These are phyloP conservation scores for Wakefieldia striispora DNA, from an alignment of 768 basidiomycete genomes.

Conservation along the genomic window DNA sequence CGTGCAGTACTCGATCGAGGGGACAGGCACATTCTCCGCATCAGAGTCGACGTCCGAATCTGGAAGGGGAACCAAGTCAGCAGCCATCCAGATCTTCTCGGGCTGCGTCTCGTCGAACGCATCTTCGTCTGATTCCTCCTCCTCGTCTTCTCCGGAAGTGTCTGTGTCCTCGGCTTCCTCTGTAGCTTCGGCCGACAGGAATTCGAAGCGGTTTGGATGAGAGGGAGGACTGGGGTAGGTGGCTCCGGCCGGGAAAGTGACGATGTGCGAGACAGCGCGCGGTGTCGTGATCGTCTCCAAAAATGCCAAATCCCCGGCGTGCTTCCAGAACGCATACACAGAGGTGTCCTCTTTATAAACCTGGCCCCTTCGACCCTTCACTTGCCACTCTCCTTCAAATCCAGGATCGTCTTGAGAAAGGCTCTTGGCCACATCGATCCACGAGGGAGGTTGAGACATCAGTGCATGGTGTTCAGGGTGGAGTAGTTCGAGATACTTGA, in stretches of 20 bases:
- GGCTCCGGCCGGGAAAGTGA: neutral
- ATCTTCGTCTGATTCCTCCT: slow-evolving; percentile 6
- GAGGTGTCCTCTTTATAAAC: slow-evolving; percentile 26
- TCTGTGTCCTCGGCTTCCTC: slow-evolving; percentile 3
- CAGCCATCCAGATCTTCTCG: slow-evolving; percentile 34
- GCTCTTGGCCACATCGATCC: slow-evolving; percentile 37
- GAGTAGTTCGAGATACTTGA: slow-evolving; percentile 40
- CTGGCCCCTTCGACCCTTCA: slow-evolving; percentile 27
- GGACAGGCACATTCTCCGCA: neutral
- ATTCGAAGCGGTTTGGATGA: slow-evolving; percentile 17
- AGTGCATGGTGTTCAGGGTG: slow-evolving; percentile 49
- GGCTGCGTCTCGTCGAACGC: slow-evolving; percentile 8
- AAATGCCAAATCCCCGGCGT: slow-evolving; percentile 47
- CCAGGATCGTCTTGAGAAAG: slow-evolving; percentile 17
- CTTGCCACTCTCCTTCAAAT: slow-evolving; percentile 34
- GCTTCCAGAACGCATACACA: slow-evolving; percentile 52
- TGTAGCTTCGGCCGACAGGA: slow-evolving; percentile 1
- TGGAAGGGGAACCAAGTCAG: neutral
- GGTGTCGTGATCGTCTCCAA: slow-evolving; percentile 24
- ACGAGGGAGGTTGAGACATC: slow-evolving; percentile 44
- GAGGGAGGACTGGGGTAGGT: slow-evolving; percentile 2
- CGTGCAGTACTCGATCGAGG: neutral
- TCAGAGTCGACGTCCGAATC: neutral
- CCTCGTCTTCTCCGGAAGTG: neutral
- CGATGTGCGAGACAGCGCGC: neutral